These are phyloP conservation scores for Crucihimalaya himalaica DNA, from an alignment of 345 rosid species.

Conservation along the genomic window DNA sequence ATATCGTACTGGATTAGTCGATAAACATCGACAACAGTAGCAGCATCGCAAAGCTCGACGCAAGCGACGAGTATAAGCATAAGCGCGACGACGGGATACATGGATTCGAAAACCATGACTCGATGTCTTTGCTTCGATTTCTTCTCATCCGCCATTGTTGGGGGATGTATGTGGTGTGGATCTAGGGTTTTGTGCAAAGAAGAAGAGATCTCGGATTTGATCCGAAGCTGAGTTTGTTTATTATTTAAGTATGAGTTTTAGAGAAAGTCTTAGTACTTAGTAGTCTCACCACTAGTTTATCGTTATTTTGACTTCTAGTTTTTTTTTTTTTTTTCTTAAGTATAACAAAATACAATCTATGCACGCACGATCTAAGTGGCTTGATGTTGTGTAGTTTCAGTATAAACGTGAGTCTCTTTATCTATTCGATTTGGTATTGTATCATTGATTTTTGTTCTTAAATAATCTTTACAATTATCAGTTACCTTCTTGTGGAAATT, in stretches of 20 bases:
- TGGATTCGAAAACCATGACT: conserved; percentile 52
- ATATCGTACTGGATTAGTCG: conserved; percentile 95
- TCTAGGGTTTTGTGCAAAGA: conserved; percentile 57
- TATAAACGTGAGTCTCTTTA: too few relatives aligned
- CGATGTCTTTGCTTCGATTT: conserved; percentile 43
- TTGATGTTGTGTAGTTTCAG: too few relatives aligned
- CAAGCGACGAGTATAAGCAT: conserved; percentile 78
- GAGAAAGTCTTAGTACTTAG: not conserved
- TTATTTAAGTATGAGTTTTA: too few relatives aligned
- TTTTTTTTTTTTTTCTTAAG: not conserved
- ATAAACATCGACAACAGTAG: conserved; percentile 94
- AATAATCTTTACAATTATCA: too few relatives aligned
- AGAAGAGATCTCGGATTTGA: conserved; percentile 38
- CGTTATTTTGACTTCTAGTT: not conserved
- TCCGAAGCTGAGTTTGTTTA: not conserved
- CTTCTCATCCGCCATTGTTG: conserved; percentile 41
- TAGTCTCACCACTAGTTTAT: not conserved
- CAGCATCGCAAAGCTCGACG: conserved; percentile 93
- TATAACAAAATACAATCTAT: not conserved
- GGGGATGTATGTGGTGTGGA: conserved; percentile 37
- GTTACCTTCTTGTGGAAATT: too few relatives aligned
- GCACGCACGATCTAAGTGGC: not conserved
- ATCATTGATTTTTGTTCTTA: too few relatives aligned
- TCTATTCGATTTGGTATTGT: too few relatives aligned
- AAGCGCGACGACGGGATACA: conserved; percentile 67